Evolutionary conservation across 345 rosid species (phyloP).

Genomic region (Acer saccharum): DNA sequence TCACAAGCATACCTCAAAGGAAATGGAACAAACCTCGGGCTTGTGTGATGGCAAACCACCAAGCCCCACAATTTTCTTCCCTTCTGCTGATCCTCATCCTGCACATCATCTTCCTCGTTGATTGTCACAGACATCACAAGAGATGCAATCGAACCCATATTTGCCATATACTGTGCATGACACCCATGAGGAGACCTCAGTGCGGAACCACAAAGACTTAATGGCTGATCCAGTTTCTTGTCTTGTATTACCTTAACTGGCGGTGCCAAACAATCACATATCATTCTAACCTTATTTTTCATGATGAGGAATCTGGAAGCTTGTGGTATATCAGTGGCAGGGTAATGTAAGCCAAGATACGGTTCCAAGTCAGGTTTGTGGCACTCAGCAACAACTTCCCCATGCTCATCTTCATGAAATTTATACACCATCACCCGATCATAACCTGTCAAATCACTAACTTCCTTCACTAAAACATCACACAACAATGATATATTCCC

Average conservation of each 20-base stretch:
- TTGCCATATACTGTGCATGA: conserved; percentile 81
- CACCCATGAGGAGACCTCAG: conserved; percentile 90
- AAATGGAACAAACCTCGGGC: conserved; percentile 75
- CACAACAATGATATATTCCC: conserved; percentile 58
- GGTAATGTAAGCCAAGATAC: conserved; percentile 79
- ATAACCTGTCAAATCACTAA: conserved; percentile 74
- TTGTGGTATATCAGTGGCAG: conserved; percentile 90
- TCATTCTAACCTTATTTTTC: conserved; percentile 87
- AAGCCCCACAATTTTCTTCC: conserved; percentile 78
- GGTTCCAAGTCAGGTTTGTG: conserved; percentile 58
- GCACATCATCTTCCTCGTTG: conserved; percentile 56
- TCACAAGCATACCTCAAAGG: conserved; percentile 88
- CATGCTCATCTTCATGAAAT: conserved; percentile 91
- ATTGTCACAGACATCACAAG: conserved; percentile 86
- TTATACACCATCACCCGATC: conserved; percentile 87
- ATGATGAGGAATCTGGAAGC: conserved; percentile 84
- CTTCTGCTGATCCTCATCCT: conserved; percentile 41
- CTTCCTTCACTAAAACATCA: conserved; percentile 75
- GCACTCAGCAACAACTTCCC: conserved; percentile 82
- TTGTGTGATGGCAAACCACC: conserved; percentile 88
- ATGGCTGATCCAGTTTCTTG: conserved; percentile 55
- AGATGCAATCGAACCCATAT: conserved; percentile 83
- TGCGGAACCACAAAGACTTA: conserved; percentile 76
- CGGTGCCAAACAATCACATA: conserved; percentile 66
- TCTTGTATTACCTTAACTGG: conserved; percentile 75